Evolutionary conservation across 164 flowering plant genomes (phyloP).

Genomic region (Tetracentron sinense): DNA sequence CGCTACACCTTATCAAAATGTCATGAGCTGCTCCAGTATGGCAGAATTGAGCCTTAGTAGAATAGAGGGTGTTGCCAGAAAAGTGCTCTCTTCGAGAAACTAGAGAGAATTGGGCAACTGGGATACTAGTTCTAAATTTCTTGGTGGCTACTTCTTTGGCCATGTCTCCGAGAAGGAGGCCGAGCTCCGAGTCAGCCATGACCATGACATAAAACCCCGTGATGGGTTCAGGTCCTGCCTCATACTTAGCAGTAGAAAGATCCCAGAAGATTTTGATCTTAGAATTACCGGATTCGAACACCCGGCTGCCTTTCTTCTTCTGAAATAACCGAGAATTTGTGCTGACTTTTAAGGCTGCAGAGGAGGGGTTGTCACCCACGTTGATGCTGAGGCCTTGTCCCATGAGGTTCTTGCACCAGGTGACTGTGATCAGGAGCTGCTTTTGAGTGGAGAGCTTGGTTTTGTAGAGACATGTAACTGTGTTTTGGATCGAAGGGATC

Average conservation of each 20-base stretch:
- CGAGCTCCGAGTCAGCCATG: conserved; percentile 47
- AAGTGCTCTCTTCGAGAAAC: conserved; percentile 62
- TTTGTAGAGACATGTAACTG: conserved; percentile 55
- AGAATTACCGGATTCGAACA: conserved; percentile 28
- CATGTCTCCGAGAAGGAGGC: conserved; percentile 58
- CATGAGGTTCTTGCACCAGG: conserved; percentile 54
- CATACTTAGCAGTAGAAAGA: conserved; percentile 53
- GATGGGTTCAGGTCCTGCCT: conserved; percentile 64
- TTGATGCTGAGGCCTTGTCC: conserved; percentile 50
- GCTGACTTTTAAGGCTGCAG: conserved; percentile 47
- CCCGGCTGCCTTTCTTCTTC: conserved; percentile 60
- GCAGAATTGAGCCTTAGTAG: conserved; percentile 66
- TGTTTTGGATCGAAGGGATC: conserved; percentile 51
- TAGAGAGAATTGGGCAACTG: conserved; percentile 32
- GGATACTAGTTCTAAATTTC: conserved; percentile 28
- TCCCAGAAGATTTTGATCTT: conserved; percentile 69
- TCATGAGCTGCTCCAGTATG: conserved; percentile 60
- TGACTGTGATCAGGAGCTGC: conserved; percentile 46
- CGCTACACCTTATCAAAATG: conserved; percentile 56
- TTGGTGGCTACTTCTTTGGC: conserved; percentile 36
- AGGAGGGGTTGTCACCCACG: conserved; percentile 37
- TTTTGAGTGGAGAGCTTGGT: conserved; percentile 41
- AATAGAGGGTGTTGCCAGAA: conserved; percentile 53
- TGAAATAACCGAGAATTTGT: conserved; percentile 44
- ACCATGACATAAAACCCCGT: conserved; percentile 54